Conservation (phyloP, 805 yeast genomes). For the Yarrowia sp. region DNA sequence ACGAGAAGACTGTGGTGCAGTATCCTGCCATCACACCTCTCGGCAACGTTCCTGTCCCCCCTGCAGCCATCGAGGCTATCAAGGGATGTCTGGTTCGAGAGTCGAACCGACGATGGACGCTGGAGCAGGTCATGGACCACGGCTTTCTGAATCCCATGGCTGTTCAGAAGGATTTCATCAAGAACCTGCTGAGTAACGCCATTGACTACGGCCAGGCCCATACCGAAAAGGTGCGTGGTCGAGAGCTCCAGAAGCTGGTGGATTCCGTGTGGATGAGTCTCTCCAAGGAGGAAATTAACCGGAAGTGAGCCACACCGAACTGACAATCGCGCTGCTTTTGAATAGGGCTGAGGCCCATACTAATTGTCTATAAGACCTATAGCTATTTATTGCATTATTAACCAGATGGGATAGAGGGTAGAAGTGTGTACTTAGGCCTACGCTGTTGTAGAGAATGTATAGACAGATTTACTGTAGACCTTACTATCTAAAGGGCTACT, state of each 20-base stretch:
- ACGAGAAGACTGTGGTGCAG: slow-evolving; percentile 74
- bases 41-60: slow-evolving; percentile 70
- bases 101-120: slow-evolving; percentile 70
- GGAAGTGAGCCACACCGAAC: neutral
- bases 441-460: no score
- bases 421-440: neutral
- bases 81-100: slow-evolving; percentile 73
- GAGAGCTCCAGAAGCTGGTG: slow-evolving; percentile 58
- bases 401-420: neutral
- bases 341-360: neutral
- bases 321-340: slow-evolving; percentile 1
- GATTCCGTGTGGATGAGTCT: slow-evolving; percentile 64
- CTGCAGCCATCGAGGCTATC: slow-evolving; percentile 72
- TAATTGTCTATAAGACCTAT: slow-evolving; percentile 17
- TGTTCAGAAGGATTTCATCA: slow-evolving; percentile 69
- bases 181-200: slow-evolving; percentile 77
- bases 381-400: slow-evolving; percentile 38
- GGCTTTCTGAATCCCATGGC: slow-evolving; percentile 78
- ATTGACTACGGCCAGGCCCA: slow-evolving; percentile 69
- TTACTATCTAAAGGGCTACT: no score
- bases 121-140: slow-evolving; percentile 65
- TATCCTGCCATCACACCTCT: slow-evolving; percentile 66
- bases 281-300: slow-evolving; percentile 35
- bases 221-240: slow-evolving; percentile 54
- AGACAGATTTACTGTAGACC: no score